Percentiles rank a stretch among this genome's conserved stretches.
These are phyloP conservation scores for Leucosporidium creatinivorum DNA, from an alignment of 768 basidiomycete genomes.

Conservation along the genomic window DNA sequence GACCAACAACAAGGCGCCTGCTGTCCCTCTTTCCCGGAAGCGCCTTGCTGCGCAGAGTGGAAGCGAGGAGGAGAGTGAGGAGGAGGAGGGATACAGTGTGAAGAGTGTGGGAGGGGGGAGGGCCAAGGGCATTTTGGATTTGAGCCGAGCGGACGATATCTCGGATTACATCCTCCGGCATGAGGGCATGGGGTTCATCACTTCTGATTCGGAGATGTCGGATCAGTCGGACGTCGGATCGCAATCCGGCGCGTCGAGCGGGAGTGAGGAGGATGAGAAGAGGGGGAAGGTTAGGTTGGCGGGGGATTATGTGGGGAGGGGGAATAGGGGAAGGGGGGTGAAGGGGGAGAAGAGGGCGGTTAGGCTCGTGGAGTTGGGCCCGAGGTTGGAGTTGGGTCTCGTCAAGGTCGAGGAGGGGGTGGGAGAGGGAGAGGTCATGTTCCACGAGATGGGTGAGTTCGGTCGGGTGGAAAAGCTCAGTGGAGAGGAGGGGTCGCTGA, in stretches of 20 bases:
- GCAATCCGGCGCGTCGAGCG: slow-evolving; percentile 62
- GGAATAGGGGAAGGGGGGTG: slow-evolving; percentile 54
- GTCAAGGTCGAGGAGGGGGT: slow-evolving; percentile 92
- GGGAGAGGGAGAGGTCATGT: slow-evolving; percentile 87
- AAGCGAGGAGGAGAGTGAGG: slow-evolving; percentile 38
- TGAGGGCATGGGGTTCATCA: slow-evolving; percentile 43
- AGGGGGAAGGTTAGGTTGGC: slow-evolving; percentile 62
- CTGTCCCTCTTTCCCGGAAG: slow-evolving; percentile 24
- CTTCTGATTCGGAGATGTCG: slow-evolving; percentile 48
- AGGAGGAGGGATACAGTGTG: not conserved
- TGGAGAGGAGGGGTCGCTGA: not conserved
- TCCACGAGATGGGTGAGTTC: slow-evolving; percentile 81
- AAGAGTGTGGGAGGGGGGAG: not conserved
- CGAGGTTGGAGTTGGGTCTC: slow-evolving; percentile 83
- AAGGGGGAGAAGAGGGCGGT: slow-evolving; percentile 87
- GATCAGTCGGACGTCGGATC: slow-evolving; percentile 57
- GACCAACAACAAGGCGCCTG: slow-evolving; percentile 39
- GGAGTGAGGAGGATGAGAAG: slow-evolving; percentile 61
- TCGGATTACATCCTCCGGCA: slow-evolving; percentile 84
- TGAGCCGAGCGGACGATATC: slow-evolving; percentile 85
- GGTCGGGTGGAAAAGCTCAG: no score
- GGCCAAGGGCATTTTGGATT: slow-evolving; percentile 53
- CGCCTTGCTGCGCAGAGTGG: slow-evolving; percentile 38
- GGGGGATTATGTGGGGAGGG: slow-evolving; percentile 88
- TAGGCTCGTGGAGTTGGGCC: slow-evolving; percentile 85